Percentiles rank a stretch among this genome's conserved stretches.
These are phyloP conservation scores for Cryoendolithus antarcticus DNA, from an alignment of 2,329 filamentous ascomycete species.

Conservation along the genomic window DNA sequence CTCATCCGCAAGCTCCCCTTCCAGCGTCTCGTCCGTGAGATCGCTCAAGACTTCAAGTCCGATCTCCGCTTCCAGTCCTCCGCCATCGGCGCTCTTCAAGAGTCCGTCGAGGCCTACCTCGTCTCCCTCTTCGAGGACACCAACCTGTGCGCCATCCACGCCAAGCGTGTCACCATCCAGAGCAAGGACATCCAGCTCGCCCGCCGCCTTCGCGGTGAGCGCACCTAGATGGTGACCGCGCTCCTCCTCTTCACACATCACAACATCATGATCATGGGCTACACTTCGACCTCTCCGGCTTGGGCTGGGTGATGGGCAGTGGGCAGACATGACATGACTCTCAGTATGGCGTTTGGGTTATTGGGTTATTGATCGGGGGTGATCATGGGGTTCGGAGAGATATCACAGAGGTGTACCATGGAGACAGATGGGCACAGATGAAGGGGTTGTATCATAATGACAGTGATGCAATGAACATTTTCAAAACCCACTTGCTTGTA, in stretches of 20 bases:
- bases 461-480: constrained; percentile 19
- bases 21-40: constrained; percentile 66
- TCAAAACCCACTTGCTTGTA: constrained; percentile 1
- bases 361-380: constrained; percentile 11
- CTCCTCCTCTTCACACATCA: constrained; percentile 11
- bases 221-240: constrained; percentile 29
- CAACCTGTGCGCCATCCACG: constrained; percentile 92
- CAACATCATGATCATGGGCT: constrained; percentile 13
- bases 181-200: constrained; percentile 96
- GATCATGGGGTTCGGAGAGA: constrained; percentile 16
- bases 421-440: constrained; percentile 13
- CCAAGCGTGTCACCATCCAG: constrained; percentile 81
- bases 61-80: constrained; percentile 93
- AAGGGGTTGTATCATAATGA: constrained; percentile 28
- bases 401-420: constrained; percentile 21
- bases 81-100: constrained; percentile 83
- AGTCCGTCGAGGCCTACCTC: constrained; percentile 91
- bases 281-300: constrained; percentile 19
- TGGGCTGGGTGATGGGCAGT: constrained; percentile 21
- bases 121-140: constrained; percentile 95
- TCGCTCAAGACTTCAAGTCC: constrained; percentile 51
- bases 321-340: constrained; percentile 11
- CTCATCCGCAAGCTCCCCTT: constrained; percentile 72
- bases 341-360: constrained; percentile 15
- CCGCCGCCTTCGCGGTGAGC: constrained; percentile 43